phyloP scores from a whole-genome alignment of 2,329 filamentous ascomycete species.

The Arachnopeziza araneosa region DNA sequence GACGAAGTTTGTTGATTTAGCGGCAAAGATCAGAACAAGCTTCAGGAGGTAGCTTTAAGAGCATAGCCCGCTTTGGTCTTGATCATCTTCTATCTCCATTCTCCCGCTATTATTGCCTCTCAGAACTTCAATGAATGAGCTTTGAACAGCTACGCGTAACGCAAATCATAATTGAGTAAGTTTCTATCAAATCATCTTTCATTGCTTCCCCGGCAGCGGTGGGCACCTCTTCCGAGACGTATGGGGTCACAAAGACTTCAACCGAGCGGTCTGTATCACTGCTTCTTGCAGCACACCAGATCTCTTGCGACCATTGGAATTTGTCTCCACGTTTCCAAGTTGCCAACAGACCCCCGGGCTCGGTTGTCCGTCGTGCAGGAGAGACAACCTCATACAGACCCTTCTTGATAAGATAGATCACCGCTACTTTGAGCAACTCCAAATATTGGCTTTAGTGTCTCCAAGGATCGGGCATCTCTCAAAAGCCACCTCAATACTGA shows the following conservation, averaged over 20 bases:
- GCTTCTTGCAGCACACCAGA: constrained; percentile 1
- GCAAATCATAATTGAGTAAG: constrained; percentile 9
- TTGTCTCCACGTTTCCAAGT: not conserved
- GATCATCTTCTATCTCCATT: not conserved
- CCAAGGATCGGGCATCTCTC: not conserved
- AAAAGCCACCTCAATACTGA: constrained; percentile 9
- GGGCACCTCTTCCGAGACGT: not conserved
- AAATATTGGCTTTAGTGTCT: not conserved
- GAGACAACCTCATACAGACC: not conserved
- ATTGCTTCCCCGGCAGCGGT: not conserved
- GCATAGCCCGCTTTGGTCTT: not conserved
- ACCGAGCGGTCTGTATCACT: constrained; percentile 10
- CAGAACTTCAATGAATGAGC: constrained; percentile 21
- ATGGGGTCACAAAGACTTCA: constrained; percentile 5
- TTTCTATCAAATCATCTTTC: constrained; percentile 6
- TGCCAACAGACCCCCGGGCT: not conserved
- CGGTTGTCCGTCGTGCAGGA: not conserved
- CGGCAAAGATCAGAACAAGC: not conserved
- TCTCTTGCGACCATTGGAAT: not conserved
- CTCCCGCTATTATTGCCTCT: not conserved
- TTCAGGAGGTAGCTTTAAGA: not conserved
- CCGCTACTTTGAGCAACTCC: not conserved
- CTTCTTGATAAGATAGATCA: not conserved
- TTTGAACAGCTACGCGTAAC: constrained; percentile 9
- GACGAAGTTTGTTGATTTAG: not conserved